A percentile compares a stretch with the other conserved stretches of the same genome.
These are phyloP conservation scores for Lathyrus sativus DNA, from an alignment of 306 rosid species.

Conservation along the genomic window DNA sequence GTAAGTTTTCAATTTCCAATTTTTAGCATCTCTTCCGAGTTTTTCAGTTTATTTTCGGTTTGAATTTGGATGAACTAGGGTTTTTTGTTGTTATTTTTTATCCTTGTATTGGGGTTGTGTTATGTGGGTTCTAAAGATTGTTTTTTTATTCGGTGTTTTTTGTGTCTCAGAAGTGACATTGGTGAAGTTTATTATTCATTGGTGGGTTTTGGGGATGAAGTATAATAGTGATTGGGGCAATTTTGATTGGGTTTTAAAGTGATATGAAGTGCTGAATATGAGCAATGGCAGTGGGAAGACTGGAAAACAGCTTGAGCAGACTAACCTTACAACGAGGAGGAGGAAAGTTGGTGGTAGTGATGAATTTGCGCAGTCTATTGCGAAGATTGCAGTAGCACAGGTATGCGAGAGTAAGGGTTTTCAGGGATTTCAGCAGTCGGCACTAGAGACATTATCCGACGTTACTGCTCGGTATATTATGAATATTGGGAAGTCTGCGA, in stretches of 20 bases:
- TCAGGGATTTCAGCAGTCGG: slow-evolving; percentile 76
- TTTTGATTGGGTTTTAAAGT: slow-evolving; percentile 42
- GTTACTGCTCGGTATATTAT: slow-evolving; percentile 54
- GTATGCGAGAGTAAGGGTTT: slow-evolving; percentile 78
- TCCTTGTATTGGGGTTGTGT: slow-evolving; percentile 27
- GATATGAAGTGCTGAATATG: slow-evolving; percentile 93
- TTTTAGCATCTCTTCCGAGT: not conserved
- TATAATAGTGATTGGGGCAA: slow-evolving; percentile 42
- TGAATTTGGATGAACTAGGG: slow-evolving; percentile 29
- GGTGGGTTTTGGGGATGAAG: slow-evolving; percentile 35
- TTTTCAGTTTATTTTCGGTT: not conserved
- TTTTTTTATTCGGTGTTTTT: slow-evolving; percentile 3
- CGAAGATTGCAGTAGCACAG: slow-evolving; percentile 64
- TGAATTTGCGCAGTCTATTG: slow-evolving; percentile 61
- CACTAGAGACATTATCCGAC: slow-evolving; percentile 62
- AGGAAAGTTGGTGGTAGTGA: slow-evolving; percentile 60
- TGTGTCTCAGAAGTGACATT: slow-evolving; percentile 37
- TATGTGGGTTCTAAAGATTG: slow-evolving; percentile 12
- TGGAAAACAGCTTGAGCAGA: slow-evolving; percentile 62
- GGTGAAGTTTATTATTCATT: slow-evolving; percentile 23
- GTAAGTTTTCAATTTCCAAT: slow-evolving; percentile 35
- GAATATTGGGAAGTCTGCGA: slow-evolving; percentile 66
- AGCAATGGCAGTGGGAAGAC: slow-evolving; percentile 85
- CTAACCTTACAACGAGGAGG: slow-evolving; percentile 41
- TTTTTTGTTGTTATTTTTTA: slow-evolving; percentile 24